Evolutionary conservation across 208 protist species (phyloP).

Genomic region (Acanthamoeba healyi): DNA sequence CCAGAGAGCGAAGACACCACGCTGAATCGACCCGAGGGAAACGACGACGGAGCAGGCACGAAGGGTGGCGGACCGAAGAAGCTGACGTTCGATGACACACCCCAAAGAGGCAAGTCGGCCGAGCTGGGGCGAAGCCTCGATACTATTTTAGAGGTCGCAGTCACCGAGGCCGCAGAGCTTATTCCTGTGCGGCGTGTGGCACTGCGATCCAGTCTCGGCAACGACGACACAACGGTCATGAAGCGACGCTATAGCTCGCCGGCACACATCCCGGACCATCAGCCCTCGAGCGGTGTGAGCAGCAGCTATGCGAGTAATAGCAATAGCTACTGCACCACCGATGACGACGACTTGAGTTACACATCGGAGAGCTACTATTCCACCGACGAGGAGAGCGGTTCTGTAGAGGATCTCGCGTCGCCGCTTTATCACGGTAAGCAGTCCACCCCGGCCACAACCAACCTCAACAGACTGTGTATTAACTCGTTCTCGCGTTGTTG

Average conservation of each 20-base stretch:
- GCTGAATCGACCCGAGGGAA: neutral
- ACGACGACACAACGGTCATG: neutral
- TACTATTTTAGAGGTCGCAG: neutral
- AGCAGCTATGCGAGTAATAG: constrained; percentile 26
- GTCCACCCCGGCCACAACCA: neutral
- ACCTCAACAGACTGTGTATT: neutral
- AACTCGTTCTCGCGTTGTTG: neutral
- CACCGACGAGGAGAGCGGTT: constrained; percentile 27
- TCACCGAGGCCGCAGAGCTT: constrained; percentile 12
- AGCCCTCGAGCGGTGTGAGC: neutral
- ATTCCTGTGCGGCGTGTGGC: neutral
- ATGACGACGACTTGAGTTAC: constrained; percentile 35
- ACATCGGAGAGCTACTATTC: constrained; percentile 37
- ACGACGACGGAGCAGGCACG: neutral
- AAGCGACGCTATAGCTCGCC: constrained; percentile 17
- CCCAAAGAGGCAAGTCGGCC: neutral
- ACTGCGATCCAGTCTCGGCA: neutral
- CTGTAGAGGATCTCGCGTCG: constrained; percentile 9
- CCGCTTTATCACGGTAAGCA: constrained; percentile 6
- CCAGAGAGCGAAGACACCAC: neutral
- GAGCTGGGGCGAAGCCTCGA: constrained; percentile 4
- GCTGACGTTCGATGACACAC: neutral
- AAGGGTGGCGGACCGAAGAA: neutral
- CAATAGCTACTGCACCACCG: constrained; percentile 47
- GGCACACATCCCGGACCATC: constrained; percentile 10